Evolutionary conservation across 352 stramenopile genomes (phyloP).

Genomic region (Phytophthora pisi): DNA sequence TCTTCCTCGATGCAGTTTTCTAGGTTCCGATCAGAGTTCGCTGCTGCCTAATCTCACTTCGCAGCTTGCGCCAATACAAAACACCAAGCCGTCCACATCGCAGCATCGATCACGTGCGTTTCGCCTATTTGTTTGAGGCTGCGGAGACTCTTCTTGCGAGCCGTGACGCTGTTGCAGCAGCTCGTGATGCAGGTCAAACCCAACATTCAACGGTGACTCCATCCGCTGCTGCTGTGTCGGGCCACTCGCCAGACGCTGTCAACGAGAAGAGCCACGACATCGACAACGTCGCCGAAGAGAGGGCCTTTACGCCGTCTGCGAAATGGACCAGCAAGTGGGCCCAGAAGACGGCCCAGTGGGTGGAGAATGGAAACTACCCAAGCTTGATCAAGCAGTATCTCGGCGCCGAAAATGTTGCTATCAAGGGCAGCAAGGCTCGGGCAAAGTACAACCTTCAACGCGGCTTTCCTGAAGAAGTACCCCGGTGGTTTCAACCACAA

Average conservation of each 20-base stretch:
- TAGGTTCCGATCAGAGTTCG: too few relatives aligned
- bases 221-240: neutral
- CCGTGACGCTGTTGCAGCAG: neutral
- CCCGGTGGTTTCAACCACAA: neutral
- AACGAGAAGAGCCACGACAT: neutral
- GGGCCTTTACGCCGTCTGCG: neutral
- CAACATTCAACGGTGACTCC: neutral
- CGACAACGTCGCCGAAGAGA: neutral
- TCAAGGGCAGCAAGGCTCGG: neutral
- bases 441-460: constrained; percentile 1
- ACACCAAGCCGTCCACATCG: too few relatives aligned
- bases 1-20: too few relatives aligned
- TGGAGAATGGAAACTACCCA: neutral
- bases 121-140: neutral
- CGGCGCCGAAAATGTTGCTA: neutral
- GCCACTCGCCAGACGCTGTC: too few relatives aligned
- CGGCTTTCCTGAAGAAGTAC: neutral
- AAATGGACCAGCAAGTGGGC: neutral
- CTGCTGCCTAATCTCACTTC: too few relatives aligned
- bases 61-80: too few relatives aligned
- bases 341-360: neutral
- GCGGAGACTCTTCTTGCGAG: neutral
- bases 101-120: too few relatives aligned
- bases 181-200: neutral
- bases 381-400: neutral